phyloP scores from a whole-genome alignment of 495 filamentous ascomycete species.

The Trichoderma asperelloides region DNA sequence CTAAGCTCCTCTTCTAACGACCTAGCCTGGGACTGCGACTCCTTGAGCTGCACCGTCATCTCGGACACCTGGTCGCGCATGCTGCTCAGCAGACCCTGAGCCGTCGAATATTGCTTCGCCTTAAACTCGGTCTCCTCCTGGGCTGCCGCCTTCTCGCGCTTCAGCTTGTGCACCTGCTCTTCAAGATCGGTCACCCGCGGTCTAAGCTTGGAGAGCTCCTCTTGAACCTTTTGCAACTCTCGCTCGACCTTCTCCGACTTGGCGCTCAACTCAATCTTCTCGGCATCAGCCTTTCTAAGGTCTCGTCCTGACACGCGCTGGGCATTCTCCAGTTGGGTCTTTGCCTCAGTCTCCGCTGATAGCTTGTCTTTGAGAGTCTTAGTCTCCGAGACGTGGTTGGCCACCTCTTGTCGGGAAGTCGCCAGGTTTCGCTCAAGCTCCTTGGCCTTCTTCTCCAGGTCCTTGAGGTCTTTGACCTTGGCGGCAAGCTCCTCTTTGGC shows the following conservation, averaged over 20 bases:
- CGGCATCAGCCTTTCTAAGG: slow-evolving; percentile 62
- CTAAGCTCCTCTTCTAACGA: slow-evolving; percentile 88
- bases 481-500: slow-evolving; percentile 62
- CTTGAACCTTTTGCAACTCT: slow-evolving; percentile 61
- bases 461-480: slow-evolving; percentile 59
- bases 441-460: slow-evolving; percentile 69
- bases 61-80: slow-evolving; percentile 90
- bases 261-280: slow-evolving; percentile 67
- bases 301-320: slow-evolving; percentile 62
- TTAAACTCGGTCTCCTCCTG: slow-evolving; percentile 78
- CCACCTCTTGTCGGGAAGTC: slow-evolving; percentile 54
- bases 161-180: slow-evolving; percentile 55
- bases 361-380: slow-evolving; percentile 66
- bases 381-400: slow-evolving; percentile 69
- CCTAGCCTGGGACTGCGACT: slow-evolving; percentile 71
- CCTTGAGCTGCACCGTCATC: slow-evolving; percentile 86
- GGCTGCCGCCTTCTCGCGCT: slow-evolving; percentile 53
- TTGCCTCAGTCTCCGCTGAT: slow-evolving; percentile 60
- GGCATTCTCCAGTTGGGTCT: slow-evolving; percentile 68
- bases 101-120: slow-evolving; percentile 73
- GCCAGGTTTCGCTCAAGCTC: slow-evolving; percentile 68
- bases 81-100: slow-evolving; percentile 75
- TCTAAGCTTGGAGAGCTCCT: slow-evolving; percentile 57
- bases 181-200: slow-evolving; percentile 61
- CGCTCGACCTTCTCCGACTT: slow-evolving; percentile 54